Conservation (phyloP, 768 basidiomycete genomes). For the Rhodotorula paludigena region DNA sequence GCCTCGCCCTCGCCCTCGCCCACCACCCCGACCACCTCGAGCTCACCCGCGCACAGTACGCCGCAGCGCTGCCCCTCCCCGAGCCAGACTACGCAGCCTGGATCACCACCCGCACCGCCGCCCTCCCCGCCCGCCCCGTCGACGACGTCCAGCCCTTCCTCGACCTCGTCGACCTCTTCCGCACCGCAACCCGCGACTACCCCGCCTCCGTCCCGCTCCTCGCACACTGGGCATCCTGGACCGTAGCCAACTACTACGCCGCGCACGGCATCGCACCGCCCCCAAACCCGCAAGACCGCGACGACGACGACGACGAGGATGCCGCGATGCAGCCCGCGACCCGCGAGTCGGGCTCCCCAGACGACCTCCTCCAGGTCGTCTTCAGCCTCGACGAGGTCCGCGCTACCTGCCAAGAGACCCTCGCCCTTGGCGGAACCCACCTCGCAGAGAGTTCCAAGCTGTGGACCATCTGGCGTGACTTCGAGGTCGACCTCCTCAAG, state of each 20-base stretch:
- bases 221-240: slow-evolving; percentile 62
- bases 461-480: slow-evolving; percentile 69
- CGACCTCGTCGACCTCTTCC: slow-evolving; percentile 60
- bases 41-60: not conserved
- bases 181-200: slow-evolving; percentile 68
- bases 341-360: slow-evolving; percentile 50
- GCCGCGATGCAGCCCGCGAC: slow-evolving; percentile 48
- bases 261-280: slow-evolving; percentile 23
- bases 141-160: slow-evolving; percentile 55
- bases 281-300: not conserved
- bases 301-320: slow-evolving; percentile 29
- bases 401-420: slow-evolving; percentile 55
- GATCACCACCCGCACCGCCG: slow-evolving; percentile 56
- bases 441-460: slow-evolving; percentile 66
- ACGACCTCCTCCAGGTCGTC: slow-evolving; percentile 53
- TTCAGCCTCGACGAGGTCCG: slow-evolving; percentile 65
- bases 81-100: slow-evolving; percentile 17
- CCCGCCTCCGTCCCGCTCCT: slow-evolving; percentile 68
- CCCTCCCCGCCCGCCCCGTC: slow-evolving; percentile 50
- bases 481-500: slow-evolving; percentile 66
- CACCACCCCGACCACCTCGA: no score
- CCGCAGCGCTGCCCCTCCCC: not conserved
- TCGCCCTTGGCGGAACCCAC: slow-evolving; percentile 59
- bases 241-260: slow-evolving; percentile 46
- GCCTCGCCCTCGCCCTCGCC: no score